Percentiles rank a stretch among this genome's conserved stretches.
Conservation (phyloP, 2,329 filamentous ascomycete species). For the Sarocladium strictum region DNA sequence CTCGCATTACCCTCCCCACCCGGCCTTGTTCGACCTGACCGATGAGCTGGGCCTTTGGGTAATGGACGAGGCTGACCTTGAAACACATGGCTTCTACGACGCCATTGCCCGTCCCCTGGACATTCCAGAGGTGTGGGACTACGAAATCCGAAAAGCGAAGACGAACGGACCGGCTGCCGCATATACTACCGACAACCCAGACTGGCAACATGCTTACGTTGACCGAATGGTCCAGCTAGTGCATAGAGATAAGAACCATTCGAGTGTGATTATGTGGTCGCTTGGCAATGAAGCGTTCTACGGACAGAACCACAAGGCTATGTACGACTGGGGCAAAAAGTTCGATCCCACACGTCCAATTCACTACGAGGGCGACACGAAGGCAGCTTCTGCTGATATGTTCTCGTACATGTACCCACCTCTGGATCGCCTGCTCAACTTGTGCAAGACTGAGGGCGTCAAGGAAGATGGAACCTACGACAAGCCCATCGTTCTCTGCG, state of each 20-base stretch:
- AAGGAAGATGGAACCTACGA: conserved; percentile 7
- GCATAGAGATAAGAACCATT: conserved; percentile 52
- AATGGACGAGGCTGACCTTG: conserved; percentile 51
- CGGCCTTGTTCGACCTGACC: conserved; percentile 52
- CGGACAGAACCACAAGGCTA: conserved; percentile 59
- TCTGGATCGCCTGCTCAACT: conserved; percentile 26
- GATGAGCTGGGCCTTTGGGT: conserved; percentile 61
- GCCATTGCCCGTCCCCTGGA: conserved; percentile 11
- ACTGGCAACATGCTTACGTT: conserved; percentile 59
- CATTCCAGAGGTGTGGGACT: conserved; percentile 3
- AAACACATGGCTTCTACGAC: conserved; percentile 43
- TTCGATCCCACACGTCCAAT: conserved; percentile 52
- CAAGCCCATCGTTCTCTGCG: conserved; percentile 49
- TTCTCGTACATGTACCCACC: conserved; percentile 61
- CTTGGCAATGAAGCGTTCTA: conserved; percentile 69
- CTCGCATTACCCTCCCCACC: conserved; percentile 60
- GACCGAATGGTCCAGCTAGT: conserved; percentile 62
- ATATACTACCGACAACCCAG: conserved; percentile 54
- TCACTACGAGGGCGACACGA: conserved; percentile 59
- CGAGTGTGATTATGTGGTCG: conserved; percentile 65
- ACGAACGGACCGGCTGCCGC: conserved; percentile 26
- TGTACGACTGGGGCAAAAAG: conserved; percentile 57
- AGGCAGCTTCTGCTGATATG: conserved; percentile 55
- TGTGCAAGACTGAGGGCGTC: conserved; percentile 8
- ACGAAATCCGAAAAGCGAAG: conserved; percentile 10